Percentiles rank a stretch among this genome's conserved stretches.
Evolutionary conservation across 495 filamentous ascomycete species (phyloP).

Genomic region (Pseudomonodictys pantanalensis): DNA sequence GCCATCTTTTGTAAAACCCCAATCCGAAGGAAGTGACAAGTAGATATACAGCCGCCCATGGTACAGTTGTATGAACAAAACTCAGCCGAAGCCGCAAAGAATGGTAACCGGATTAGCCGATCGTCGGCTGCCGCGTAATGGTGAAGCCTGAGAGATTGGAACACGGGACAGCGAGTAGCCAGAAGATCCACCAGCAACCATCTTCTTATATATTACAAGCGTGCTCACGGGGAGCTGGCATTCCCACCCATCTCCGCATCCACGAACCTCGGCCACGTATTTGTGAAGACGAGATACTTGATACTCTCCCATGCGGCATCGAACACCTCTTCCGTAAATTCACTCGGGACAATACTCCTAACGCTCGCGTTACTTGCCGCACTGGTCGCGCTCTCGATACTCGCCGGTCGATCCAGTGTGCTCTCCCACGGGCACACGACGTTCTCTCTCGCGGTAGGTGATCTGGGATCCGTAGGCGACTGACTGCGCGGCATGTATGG

Average conservation of each 20-base stretch:
- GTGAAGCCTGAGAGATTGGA: too few species aligned
- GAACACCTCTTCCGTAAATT: constrained; percentile 33
- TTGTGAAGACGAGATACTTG: constrained; percentile 40
- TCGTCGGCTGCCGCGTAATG: too few species aligned
- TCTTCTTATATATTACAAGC: too few species aligned
- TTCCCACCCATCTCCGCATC: constrained; percentile 26
- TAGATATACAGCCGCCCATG: too few species aligned
- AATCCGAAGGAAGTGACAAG: too few species aligned
- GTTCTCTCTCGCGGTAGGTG: constrained; percentile 15
- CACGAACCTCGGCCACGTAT: constrained; percentile 38
- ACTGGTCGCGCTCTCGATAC: constrained; percentile 18
- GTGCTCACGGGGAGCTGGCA: not conserved
- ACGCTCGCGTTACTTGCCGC: constrained; percentile 14
- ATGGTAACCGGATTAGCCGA: too few species aligned
- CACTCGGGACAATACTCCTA: constrained; percentile 26
- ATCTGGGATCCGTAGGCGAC: not conserved
- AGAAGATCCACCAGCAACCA: too few species aligned
- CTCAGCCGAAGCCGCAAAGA: too few species aligned
- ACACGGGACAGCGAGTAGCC: too few species aligned
- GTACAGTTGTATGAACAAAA: too few species aligned
- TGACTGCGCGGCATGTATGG: constrained; percentile 8
- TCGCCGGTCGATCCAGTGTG: constrained; percentile 16
- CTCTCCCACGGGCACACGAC: constrained; percentile 34
- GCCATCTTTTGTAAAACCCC: too few species aligned
- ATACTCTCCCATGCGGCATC: constrained; percentile 36